phyloP scores from a whole-genome alignment of 805 yeast species.

The Diddensiella transvaalensis region DNA sequence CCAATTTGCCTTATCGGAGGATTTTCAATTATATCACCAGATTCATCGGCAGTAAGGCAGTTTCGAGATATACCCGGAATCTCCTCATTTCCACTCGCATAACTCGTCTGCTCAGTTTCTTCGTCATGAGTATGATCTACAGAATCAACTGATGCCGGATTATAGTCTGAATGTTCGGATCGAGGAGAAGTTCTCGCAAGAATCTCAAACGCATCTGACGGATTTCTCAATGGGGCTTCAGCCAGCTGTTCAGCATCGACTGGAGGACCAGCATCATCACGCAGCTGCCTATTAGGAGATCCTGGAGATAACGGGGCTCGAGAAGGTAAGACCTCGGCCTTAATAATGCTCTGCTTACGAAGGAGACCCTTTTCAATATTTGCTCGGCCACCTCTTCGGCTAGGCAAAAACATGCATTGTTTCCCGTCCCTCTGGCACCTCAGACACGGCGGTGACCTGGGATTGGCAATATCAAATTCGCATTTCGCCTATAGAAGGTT shows the following conservation, averaged over 20 bases:
- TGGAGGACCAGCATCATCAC: not conserved
- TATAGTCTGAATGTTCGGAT: not conserved
- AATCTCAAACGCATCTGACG: constrained; percentile 22
- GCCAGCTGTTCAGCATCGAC: constrained; percentile 11
- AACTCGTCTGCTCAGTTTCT: not conserved
- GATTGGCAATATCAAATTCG: constrained; percentile 69
- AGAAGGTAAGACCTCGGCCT: not conserved
- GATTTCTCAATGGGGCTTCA: constrained; percentile 17
- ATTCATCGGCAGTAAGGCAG: not conserved
- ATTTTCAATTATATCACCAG: not conserved
- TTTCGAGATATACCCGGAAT: not conserved
- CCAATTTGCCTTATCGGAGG: not conserved
- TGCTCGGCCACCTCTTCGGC: constrained; percentile 45
- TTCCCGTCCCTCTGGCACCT: constrained; percentile 77
- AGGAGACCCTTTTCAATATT: not conserved
- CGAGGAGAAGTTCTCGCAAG: constrained; percentile 18
- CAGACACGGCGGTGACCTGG: constrained; percentile 69
- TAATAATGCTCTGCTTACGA: not conserved
- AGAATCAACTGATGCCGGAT: not conserved
- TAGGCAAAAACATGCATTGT: constrained; percentile 66
- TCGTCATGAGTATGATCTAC: not conserved
- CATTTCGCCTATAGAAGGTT: constrained; percentile 50
- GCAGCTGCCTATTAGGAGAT: not conserved
- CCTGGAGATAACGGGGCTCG: not conserved
- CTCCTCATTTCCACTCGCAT: not conserved